Evolutionary conservation across 2,329 filamentous ascomycete genomes (phyloP), one percentile per base, ranked within the genome.

Genomic region (Nectriaceae sp.): DNA sequence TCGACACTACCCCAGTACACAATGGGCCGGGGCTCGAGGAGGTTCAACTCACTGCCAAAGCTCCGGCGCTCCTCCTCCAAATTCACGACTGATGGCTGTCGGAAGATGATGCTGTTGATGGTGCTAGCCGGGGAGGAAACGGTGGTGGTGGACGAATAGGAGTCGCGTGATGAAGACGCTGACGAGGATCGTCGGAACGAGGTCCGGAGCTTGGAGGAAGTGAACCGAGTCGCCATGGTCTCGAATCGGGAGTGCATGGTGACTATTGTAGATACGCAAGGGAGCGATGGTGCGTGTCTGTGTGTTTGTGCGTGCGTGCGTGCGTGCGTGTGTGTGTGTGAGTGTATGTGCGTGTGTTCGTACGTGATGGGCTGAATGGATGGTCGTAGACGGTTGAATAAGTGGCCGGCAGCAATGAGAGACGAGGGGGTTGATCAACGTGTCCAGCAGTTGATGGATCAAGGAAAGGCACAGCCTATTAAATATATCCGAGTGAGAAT

Each of bases 1-100:
- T 85, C 82, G 40, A 85, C 65, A 33, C 83, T 80, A 55, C 78
- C 80, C 77, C 82, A 85, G 68, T 83, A 84, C 44, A 84, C 79
- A 29, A 84, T 74, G 11, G 83, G 83, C 37, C 83, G 70, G 2
- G 83, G 83, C 67, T 86, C 83, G 21, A 86, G 74, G 16, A 86
- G 70, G 56, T 71, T 73, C 8, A 85, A 70, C 58, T 80, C 80
- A 43, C 70, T 71, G 10, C 74, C 73, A 46, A 80, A 83, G 56
- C 67, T 74, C 59, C 68, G 70, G 54, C 75, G 76, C 67, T 85
- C 82, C 59, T 80, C 79, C 59, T 84, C 79, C 52, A 83, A 68
- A 59, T 78, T 73, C n/a, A 78, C 62, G 53, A 83, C 75, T 16
- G 78, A 82, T 11, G 79, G 78, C 56, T 81, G 80, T n/a, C 76